These are phyloP conservation scores for Piper betle DNA, from an alignment of 164 flowering plant species.

Conservation along the genomic window DNA sequence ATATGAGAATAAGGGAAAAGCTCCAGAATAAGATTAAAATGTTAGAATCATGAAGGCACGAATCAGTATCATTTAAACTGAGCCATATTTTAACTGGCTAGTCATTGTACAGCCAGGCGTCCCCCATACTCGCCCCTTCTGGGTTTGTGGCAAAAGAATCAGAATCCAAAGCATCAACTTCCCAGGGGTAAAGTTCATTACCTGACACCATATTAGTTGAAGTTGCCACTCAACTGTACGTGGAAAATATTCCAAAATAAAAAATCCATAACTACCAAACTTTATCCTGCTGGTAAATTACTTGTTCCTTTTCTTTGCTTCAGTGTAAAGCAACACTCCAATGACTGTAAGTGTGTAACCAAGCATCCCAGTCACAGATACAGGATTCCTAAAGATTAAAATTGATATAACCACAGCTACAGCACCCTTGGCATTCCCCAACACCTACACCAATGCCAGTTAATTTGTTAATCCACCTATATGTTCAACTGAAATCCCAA, in stretches of 20 bases:
- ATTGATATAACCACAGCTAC: constrained; percentile 94
- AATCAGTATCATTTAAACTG: constrained; percentile 3
- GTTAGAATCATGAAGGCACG: not conserved
- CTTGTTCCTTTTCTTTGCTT: constrained; percentile 87
- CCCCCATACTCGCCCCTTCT: constrained; percentile 5
- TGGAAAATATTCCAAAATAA: constrained; percentile 7
- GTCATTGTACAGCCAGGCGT: constrained; percentile 38
- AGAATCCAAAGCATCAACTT: constrained; percentile 14
- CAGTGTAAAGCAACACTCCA: constrained; percentile 86
- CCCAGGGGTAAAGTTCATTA: not conserved
- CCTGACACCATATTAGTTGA: not conserved
- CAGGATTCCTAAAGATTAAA: constrained; percentile 79
- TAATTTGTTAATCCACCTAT: not conserved
- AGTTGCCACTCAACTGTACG: constrained; percentile 7
- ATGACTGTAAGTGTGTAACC: constrained; percentile 76
- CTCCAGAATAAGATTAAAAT: not conserved
- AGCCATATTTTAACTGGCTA: constrained; percentile 16
- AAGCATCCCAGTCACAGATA: constrained; percentile 92
- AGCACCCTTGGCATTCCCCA: constrained; percentile 96
- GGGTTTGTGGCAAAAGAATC: constrained; percentile 29
- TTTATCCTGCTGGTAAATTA: constrained; percentile 10
- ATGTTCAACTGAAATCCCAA: not conserved
- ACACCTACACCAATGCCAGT: constrained; percentile 38
- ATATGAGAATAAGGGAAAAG: not conserved
- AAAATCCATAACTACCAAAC: not conserved